Evolutionary conservation across 768 basidiomycete species (phyloP).

Genomic region (Cyclocybe aegerita): DNA sequence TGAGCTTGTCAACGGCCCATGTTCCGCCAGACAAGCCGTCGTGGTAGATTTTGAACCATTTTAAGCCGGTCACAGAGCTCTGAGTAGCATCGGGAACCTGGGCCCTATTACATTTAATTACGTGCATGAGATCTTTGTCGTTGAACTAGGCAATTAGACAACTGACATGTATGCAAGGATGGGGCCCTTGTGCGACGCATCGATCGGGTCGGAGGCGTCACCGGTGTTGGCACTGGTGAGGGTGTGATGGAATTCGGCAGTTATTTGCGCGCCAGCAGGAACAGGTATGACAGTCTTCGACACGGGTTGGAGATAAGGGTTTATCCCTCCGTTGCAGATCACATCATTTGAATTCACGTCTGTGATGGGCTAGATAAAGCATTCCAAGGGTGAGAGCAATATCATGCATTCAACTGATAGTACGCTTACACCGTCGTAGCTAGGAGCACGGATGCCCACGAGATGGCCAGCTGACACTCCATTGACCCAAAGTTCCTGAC

Average conservation of each 20-base stretch:
- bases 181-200: conserved; percentile 49
- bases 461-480: conserved; percentile 41
- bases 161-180: conserved; percentile 47
- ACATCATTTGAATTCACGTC: conserved; percentile 50
- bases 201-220: conserved; percentile 43
- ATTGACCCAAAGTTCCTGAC: conserved; percentile 46
- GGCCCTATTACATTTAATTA: conserved; percentile 34
- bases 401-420: background rate
- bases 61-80: conserved; percentile 34
- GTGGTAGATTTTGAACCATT: conserved; percentile 20
- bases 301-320: conserved; percentile 46
- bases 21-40: conserved; percentile 12
- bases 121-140: too few species aligned
- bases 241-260: conserved; percentile 49
- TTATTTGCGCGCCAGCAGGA: conserved; percentile 51
- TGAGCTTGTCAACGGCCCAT: conserved; percentile 21
- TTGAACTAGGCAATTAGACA: background rate
- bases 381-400: background rate
- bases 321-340: conserved; percentile 59
- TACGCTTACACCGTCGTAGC: conserved; percentile 35
- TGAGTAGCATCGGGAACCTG: conserved; percentile 49
- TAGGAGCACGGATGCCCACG: conserved; percentile 35
- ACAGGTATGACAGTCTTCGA: conserved; percentile 42
- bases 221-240: conserved; percentile 36
- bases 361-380: conserved; percentile 40